Evolutionary conservation across 2,329 filamentous ascomycete species (phyloP), one percentile per base, ranked within the genome.

Genomic region (Incumbomyces lentus): DNA sequence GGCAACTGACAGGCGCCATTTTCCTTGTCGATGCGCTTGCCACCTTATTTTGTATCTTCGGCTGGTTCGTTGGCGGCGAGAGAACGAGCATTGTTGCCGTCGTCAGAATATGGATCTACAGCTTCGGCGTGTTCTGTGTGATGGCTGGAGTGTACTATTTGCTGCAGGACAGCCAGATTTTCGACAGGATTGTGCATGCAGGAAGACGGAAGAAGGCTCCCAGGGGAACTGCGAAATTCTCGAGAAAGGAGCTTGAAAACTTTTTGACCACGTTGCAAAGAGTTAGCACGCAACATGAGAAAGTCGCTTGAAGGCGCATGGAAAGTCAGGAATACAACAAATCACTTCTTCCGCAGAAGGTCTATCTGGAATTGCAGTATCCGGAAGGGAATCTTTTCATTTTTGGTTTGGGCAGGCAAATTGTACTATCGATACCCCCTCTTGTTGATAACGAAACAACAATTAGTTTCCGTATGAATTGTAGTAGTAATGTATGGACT

Each of bases 161-260:
- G 60, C 78, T 94, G 62, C 82, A 90, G 66, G 84, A 84, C 64
- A 87, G 81, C 60, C 68, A 76, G 52, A 82, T 82, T 52, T 94
- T 94, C 66, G 85, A 94, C 69, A 90, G 92, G 72, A 74, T 94
- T 54, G 92, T 94, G 84, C 86, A 94, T 70, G 86, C 86, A 63
- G 89, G 89, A 73, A 84, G 81, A 52, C 39, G 49, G 19, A 47
- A 46, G 36, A 87, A 88, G 75, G 81, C 26, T 10, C 14, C 12
- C 8, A 34, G 31, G 30, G 29, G 29, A 82, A 67, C 82, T 79
- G 69, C 76, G 3, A 40, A 30, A 17, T 30, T 82, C 68, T 89
- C 86, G 76, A 85, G 90, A 71, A 77, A 86, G 59, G 86, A 82
- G 38, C 75, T 90, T 53, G 87, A 94, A 73, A 86, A 94, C 71